Percentiles rank a stretch among this genome's conserved stretches.
These are phyloP conservation scores for Cairneyella variabilis DNA, from an alignment of 495 filamentous ascomycete species.

Conservation along the genomic window DNA sequence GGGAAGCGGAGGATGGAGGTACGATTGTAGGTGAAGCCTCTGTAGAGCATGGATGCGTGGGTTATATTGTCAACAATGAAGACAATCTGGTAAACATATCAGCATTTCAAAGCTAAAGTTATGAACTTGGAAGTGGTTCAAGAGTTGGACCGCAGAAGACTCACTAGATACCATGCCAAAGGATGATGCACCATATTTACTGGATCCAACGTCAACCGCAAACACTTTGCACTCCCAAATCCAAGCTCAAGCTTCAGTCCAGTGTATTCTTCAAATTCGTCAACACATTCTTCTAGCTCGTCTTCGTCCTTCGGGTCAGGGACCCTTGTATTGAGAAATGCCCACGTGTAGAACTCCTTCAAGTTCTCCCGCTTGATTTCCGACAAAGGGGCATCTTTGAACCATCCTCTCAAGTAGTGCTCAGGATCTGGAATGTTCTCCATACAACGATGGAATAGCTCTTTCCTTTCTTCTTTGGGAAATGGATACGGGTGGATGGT, in stretches of 20 bases:
- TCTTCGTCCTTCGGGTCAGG: constrained; percentile 28
- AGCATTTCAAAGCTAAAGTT: too few species aligned
- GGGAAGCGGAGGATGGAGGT: constrained; percentile 23
- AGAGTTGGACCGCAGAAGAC: too few species aligned
- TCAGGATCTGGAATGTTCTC: constrained; percentile 49
- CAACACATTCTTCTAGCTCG: constrained; percentile 50
- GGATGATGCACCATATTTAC: constrained; percentile 43
- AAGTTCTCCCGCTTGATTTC: constrained; percentile 46
- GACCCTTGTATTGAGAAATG: constrained; percentile 27
- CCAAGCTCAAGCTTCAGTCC: constrained; percentile 42
- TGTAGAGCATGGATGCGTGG: constrained; percentile 25
- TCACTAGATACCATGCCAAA: constrained; percentile 41
- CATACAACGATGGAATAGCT: constrained; percentile 37
- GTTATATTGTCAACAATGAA: constrained; percentile 37
- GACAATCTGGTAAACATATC: too few species aligned
- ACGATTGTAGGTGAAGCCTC: constrained; percentile 34
- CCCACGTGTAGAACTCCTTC: constrained; percentile 43
- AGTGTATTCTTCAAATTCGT: constrained; percentile 39
- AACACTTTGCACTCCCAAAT: constrained; percentile 41
- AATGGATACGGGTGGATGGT: constrained; percentile 35
- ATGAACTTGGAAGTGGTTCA: too few species aligned
- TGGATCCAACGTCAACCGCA: constrained; percentile 49
- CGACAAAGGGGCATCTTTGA: constrained; percentile 34
- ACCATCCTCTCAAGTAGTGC: constrained; percentile 49
- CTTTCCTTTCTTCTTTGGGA: constrained; percentile 30